Conservation (phyloP, 2,329 filamentous ascomycete species). For the Pseudogymnoascus sp. region DNA sequence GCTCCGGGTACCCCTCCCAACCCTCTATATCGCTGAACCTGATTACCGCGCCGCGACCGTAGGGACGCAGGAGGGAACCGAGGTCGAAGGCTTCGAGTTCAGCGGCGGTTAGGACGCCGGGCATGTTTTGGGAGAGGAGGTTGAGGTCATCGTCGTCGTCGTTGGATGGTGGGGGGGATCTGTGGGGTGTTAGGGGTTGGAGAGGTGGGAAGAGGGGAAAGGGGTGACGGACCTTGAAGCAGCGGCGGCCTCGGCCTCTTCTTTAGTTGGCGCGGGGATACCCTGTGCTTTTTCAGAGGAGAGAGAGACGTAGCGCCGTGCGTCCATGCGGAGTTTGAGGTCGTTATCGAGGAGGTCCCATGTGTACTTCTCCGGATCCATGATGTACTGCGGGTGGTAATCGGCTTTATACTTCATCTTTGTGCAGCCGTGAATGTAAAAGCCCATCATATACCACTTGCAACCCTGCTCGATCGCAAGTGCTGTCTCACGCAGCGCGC, state of each 20-base stretch:
- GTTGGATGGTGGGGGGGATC: not conserved
- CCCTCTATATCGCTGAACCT: conserved; percentile 43
- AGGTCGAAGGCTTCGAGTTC: conserved; percentile 48
- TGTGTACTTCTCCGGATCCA: conserved; percentile 56
- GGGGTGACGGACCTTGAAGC: not conserved
- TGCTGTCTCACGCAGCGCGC: conserved; percentile 63
- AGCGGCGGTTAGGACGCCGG: conserved; percentile 50
- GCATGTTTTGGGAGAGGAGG: conserved; percentile 56
- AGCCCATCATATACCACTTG: conserved; percentile 66
- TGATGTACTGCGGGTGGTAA: conserved; percentile 63
- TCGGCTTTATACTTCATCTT: conserved; percentile 85
- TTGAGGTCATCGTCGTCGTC: conserved; percentile 25
- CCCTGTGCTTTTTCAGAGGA: not conserved
- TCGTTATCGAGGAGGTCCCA: conserved; percentile 51
- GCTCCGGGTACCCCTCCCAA: conserved; percentile 39
- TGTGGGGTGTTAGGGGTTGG: not conserved
- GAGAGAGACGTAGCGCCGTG: conserved; percentile 20
- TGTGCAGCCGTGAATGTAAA: conserved; percentile 70
- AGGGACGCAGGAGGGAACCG: conserved; percentile 45
- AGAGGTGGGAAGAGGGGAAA: too few species aligned
- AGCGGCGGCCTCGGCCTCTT: not conserved
- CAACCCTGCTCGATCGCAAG: conserved; percentile 62
- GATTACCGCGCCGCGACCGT: conserved; percentile 31
- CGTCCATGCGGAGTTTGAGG: conserved; percentile 40
- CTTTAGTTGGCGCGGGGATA: not conserved